Conservation (phyloP, 2,329 filamentous ascomycete genomes). For the Diaporthe citriasiana region DNA sequence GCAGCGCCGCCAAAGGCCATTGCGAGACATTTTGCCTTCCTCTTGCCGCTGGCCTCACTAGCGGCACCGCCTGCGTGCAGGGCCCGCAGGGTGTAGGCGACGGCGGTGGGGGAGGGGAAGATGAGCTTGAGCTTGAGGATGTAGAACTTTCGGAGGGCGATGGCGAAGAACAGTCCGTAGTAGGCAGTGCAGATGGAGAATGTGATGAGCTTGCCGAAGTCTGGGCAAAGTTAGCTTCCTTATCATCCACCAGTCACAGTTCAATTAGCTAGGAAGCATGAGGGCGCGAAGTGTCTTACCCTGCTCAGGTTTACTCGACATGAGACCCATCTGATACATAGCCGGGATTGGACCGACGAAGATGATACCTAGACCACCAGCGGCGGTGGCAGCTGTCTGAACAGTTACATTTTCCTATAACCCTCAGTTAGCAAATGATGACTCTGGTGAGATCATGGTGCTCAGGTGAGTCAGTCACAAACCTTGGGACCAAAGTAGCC, state of each 20-base stretch:
- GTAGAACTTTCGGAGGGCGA: conserved; percentile 69
- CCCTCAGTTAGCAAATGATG: background rate
- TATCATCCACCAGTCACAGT: background rate
- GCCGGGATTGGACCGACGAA: conserved; percentile 70
- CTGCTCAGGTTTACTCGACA: conserved; percentile 45
- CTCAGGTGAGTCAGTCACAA: background rate
- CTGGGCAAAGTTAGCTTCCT: conserved; percentile 57
- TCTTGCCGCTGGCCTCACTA: conserved; percentile 63
- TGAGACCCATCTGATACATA: conserved; percentile 65
- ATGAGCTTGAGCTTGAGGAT: conserved; percentile 69
- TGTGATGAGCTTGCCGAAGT: conserved; percentile 64
- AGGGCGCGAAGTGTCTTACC: background rate
- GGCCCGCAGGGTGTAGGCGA: conserved; percentile 70
- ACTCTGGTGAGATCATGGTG: background rate
- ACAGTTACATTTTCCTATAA: conserved; percentile 66
- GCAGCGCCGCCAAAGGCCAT: conserved; percentile 64
- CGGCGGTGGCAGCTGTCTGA: conserved; percentile 67
- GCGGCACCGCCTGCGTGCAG: conserved; percentile 66
- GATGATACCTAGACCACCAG: conserved; percentile 67
- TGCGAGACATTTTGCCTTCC: conserved; percentile 67
- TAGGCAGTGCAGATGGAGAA: conserved; percentile 66
- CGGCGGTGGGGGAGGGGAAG: conserved; percentile 71
- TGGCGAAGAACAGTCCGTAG: conserved; percentile 67
- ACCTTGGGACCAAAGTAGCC: conserved; percentile 65
- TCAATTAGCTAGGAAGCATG: background rate